phyloP scores from a whole-genome alignment of 2,329 filamentous ascomycete genomes.

The Nemania serpens region DNA sequence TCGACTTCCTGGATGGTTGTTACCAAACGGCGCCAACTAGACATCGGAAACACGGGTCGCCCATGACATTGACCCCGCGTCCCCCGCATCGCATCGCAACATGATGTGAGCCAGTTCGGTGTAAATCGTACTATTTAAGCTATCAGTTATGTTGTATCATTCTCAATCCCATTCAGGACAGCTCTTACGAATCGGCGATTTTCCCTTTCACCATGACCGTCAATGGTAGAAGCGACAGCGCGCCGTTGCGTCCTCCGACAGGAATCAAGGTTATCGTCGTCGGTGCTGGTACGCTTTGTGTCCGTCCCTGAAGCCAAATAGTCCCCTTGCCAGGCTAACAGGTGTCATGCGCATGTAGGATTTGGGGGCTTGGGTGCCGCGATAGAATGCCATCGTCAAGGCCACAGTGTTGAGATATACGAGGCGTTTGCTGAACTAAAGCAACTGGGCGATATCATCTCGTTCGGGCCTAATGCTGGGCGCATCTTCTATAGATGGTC shows the following conservation, averaged over 20 bases:
- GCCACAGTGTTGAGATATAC: constrained; percentile 62
- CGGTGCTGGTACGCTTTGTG: constrained; percentile 47
- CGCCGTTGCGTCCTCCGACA: constrained; percentile 41
- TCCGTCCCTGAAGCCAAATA: background rate
- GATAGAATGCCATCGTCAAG: constrained; percentile 66
- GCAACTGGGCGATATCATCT: constrained; percentile 65
- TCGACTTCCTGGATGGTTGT: background rate
- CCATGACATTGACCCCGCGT: constrained; percentile 14
- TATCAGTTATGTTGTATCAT: background rate
- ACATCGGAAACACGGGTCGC: constrained; percentile 6
- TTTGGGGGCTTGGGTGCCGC: constrained; percentile 66
- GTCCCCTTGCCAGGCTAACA: constrained; percentile 4
- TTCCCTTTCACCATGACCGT: constrained; percentile 27
- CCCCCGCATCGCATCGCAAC: constrained; percentile 17
- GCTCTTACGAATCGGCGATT: background rate
- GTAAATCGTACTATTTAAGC: constrained; percentile 12
- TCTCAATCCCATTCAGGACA: background rate
- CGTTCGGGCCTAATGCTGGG: constrained; percentile 63
- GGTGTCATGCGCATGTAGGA: constrained; percentile 42
- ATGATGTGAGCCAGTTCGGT: background rate
- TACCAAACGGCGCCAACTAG: constrained; percentile 1
- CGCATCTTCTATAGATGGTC: constrained; percentile 66
- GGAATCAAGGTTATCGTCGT: constrained; percentile 59
- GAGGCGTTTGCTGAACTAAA: constrained; percentile 63
- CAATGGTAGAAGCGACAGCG: constrained; percentile 27